phyloP scores from a whole-genome alignment of 805 yeast species.

The Vanderwaltozyma tropicalis region DNA sequence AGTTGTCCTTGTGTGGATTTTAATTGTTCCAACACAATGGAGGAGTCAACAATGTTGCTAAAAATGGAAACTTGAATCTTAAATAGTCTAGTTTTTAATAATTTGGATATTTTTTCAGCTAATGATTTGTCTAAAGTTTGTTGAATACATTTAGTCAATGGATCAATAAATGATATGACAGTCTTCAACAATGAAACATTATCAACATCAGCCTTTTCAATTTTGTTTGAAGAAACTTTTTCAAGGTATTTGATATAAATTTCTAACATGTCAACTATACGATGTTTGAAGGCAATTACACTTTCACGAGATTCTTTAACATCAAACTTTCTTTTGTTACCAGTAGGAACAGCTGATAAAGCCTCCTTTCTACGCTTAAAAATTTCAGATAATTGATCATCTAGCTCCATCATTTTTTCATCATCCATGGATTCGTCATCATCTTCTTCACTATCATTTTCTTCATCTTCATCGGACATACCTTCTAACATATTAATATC shows the following conservation, averaged over 20 bases:
- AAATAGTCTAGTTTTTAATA: conserved; percentile 51
- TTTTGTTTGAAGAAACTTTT: conserved; percentile 9
- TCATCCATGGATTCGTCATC: conserved; percentile 86
- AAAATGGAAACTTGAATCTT: conserved; percentile 33
- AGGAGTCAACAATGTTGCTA: background rate
- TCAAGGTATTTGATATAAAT: conserved; percentile 41
- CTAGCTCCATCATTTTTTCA: conserved; percentile 93
- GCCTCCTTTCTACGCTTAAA: conserved; percentile 76
- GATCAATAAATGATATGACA: conserved; percentile 38
- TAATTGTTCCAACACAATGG: conserved; percentile 21
- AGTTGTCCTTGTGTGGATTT: conserved; percentile 35
- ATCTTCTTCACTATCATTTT: conserved; percentile 43
- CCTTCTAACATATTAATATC: conserved; percentile 40
- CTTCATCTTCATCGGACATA: conserved; percentile 31
- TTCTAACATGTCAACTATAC: conserved; percentile 71
- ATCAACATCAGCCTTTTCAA: background rate
- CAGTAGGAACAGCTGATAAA: conserved; percentile 42
- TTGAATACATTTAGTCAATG: conserved; percentile 50
- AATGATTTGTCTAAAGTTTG: conserved; percentile 59
- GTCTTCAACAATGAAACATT: conserved; percentile 19
- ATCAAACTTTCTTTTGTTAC: conserved; percentile 60
- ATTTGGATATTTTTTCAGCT: conserved; percentile 66
- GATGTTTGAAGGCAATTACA: conserved; percentile 65
- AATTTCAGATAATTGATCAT: conserved; percentile 69
- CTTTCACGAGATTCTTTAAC: conserved; percentile 71